Conservation (phyloP, 352 stramenopile species). For the Globisporangium iwayamae region DNA sequence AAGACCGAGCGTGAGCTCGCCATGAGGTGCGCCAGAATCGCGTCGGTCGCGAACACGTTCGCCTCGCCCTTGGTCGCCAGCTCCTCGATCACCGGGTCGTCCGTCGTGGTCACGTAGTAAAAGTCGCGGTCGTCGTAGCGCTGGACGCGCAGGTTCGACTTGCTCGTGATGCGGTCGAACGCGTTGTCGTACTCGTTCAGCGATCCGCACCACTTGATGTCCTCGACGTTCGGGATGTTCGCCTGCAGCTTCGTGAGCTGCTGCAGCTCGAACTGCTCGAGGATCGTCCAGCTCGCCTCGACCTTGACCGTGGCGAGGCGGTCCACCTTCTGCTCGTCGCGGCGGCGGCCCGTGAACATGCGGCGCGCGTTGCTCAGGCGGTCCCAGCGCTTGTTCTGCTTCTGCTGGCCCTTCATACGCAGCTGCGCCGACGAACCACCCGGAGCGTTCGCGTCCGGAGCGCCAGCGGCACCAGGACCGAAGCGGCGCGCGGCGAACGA, state of each 20-base stretch:
- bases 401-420: conserved; percentile 82
- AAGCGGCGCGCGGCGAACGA: conserved; percentile 29
- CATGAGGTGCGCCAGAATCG: conserved; percentile 97
- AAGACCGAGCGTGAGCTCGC: conserved; percentile 94
- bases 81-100: conserved; percentile 95
- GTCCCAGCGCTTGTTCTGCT: conserved; percentile 86
- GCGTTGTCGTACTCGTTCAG: conserved; percentile 93
- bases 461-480: conserved; percentile 19
- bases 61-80: conserved; percentile 87
- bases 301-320: conserved; percentile 90
- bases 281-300: conserved; percentile 87
- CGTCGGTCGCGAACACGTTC: conserved; percentile 97
- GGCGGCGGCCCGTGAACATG: conserved; percentile 55
- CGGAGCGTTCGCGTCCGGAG: conserved; percentile 32
- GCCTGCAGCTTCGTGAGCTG: conserved; percentile 94
- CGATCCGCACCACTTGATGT: conserved; percentile 94
- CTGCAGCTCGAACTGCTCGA: conserved; percentile 96
- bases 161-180: conserved; percentile 93
- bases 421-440: conserved; percentile 53
- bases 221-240: conserved; percentile 81
- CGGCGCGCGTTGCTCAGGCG: conserved; percentile 72
- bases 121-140: conserved; percentile 92
- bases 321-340: conserved; percentile 76
- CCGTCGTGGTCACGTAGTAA: conserved; percentile 95
- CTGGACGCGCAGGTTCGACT: conserved; percentile 72